phyloP scores from a whole-genome alignment of 495 filamentous ascomycete genomes.

The Neurospora sublineolata region DNA sequence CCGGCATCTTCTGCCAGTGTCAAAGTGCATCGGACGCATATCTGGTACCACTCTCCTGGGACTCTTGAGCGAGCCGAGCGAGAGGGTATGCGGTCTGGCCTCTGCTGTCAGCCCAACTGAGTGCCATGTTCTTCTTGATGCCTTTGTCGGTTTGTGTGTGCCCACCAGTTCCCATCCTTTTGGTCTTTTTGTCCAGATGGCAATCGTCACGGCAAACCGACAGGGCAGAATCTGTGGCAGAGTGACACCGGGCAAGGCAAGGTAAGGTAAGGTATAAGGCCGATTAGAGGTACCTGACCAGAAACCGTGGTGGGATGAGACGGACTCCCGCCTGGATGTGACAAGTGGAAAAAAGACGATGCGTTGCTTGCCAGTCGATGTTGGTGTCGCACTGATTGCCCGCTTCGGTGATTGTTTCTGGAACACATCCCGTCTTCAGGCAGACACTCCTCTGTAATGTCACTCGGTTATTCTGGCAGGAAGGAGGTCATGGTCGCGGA shows the following conservation, averaged over 20 bases:
- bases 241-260: background rate
- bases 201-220: background rate
- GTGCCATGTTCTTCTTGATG: background rate
- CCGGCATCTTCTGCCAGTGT: background rate
- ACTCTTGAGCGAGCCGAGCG: background rate
- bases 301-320: background rate
- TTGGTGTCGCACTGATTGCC: background rate
- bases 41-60: background rate
- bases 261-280: background rate
- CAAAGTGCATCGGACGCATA: background rate
- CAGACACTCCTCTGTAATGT: background rate
- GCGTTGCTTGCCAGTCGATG: background rate
- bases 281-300: background rate
- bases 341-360: background rate
- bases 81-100: background rate
- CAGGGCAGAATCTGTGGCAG: background rate
- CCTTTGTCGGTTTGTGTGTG: background rate
- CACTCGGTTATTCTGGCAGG: background rate
- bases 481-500: background rate
- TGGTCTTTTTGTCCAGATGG: background rate
- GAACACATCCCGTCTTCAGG: background rate
- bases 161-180: background rate
- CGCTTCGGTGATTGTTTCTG: background rate
- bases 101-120: background rate
- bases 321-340: background rate